Percentiles rank a stretch among this genome's conserved stretches.
phyloP scores from a whole-genome alignment of 345 rosid species.

The Kandelia obovata region DNA sequence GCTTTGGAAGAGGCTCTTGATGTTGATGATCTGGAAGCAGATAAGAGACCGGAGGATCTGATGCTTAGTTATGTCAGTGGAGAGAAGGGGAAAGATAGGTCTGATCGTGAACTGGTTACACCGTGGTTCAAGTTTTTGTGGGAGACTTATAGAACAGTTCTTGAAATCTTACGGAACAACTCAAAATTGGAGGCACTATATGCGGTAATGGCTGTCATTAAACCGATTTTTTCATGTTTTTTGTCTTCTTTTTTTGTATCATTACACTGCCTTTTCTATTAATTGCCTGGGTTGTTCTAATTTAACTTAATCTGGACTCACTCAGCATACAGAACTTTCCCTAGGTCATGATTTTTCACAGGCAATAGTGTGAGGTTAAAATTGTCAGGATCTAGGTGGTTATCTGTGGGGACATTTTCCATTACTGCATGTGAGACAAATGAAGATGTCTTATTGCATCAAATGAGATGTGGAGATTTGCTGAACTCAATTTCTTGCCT shows the following conservation, averaged over 20 bases:
- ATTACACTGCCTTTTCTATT: background rate
- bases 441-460: background rate
- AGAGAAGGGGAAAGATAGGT: constrained; percentile 98
- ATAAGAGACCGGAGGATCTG: constrained; percentile 90
- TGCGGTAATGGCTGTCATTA: constrained; percentile 59
- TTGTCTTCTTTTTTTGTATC: background rate
- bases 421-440: background rate
- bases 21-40: constrained; percentile 99
- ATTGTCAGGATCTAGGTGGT: no score
- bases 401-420: no score
- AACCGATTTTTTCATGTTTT: background rate
- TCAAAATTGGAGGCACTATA: constrained; percentile 95
- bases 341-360: no score
- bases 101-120: constrained; percentile 93
- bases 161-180: constrained; percentile 89
- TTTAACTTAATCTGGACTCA: no score
- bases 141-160: constrained; percentile 99
- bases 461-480: background rate
- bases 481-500: constrained; percentile 13
- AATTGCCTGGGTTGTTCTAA: background rate
- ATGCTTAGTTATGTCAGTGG: constrained; percentile 99
- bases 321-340: no score
- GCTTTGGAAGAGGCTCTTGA: constrained; percentile 98
- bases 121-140: constrained; percentile 99
- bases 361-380: no score